Evolutionary conservation across 1,284 basidiomycete species (phyloP).

Genomic region (Ganoderma leucocontextum): DNA sequence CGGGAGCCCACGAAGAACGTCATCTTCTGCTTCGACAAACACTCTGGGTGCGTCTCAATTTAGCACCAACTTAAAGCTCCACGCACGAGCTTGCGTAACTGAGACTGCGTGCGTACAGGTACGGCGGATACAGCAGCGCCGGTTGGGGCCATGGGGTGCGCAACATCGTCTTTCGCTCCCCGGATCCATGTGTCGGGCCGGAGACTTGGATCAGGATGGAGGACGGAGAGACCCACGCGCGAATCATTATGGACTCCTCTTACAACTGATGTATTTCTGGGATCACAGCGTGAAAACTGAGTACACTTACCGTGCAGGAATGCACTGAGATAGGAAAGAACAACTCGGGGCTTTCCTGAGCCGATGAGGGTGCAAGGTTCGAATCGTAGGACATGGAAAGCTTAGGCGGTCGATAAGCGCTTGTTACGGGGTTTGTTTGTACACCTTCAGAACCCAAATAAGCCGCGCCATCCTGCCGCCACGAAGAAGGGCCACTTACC

Average conservation of each 20-base stretch:
- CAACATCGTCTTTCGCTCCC: conserved; percentile 64
- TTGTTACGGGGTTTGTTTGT: neutral
- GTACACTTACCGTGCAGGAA: neutral
- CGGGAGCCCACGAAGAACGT: conserved; percentile 66
- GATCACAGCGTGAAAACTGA: neutral
- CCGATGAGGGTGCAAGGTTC: too few species aligned
- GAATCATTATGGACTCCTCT: conserved; percentile 29
- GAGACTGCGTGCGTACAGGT: conserved; percentile 46
- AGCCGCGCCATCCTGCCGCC: too few species aligned
- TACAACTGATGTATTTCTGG: conserved; percentile 20
- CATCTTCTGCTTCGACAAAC: conserved; percentile 77
- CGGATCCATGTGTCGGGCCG: conserved; percentile 51
- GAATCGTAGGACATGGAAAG: too few species aligned
- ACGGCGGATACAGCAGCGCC: conserved; percentile 64
- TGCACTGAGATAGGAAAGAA: too few species aligned
- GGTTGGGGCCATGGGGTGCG: conserved; percentile 72
- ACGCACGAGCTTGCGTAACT: neutral
- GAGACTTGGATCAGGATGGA: conserved; percentile 65
- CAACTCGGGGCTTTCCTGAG: too few species aligned
- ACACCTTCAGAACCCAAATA: neutral
- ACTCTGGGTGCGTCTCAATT: conserved; percentile 60
- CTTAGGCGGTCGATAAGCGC: neutral
- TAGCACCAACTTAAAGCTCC: neutral
- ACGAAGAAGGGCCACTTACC: neutral
- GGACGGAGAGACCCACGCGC: conserved; percentile 33